phyloP scores from a whole-genome alignment of 345 rosid species.

The Psidium friedrichsthalianum region DNA sequence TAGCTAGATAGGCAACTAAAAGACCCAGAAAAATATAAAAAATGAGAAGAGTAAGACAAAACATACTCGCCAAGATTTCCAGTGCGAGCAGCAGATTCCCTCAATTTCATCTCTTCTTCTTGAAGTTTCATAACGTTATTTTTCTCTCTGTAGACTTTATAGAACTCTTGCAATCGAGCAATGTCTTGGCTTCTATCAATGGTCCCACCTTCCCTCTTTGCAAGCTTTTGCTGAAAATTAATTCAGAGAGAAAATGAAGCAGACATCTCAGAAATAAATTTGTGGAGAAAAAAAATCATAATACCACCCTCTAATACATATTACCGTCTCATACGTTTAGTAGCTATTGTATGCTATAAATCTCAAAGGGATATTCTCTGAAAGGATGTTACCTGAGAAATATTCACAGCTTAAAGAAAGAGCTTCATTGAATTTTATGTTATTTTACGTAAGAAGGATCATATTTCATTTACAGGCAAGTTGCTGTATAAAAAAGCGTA shows the following conservation, averaged over 20 bases:
- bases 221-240: conserved; percentile 85
- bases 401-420: neutral
- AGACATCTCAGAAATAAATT: neutral
- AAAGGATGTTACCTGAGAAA: neutral
- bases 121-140: conserved; percentile 66
- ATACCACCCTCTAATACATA: neutral
- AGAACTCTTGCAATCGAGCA: conserved; percentile 72
- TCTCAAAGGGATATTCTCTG: neutral
- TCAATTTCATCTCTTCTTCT: conserved; percentile 72
- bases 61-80: conserved; percentile 78
- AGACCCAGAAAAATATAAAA: neutral
- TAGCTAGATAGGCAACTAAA: neutral
- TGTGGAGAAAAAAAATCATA: neutral
- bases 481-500: neutral
- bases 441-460: neutral
- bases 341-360: neutral
- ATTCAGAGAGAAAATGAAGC: neutral
- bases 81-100: conserved; percentile 63
- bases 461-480: neutral
- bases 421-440: neutral
- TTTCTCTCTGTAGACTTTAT: conserved; percentile 65
- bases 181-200: conserved; percentile 92
- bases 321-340: neutral
- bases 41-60: neutral
- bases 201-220: conserved; percentile 74